Base-by-base conservation (phyloP, 345 rosid species). In the Arabis alpina region DNA sequence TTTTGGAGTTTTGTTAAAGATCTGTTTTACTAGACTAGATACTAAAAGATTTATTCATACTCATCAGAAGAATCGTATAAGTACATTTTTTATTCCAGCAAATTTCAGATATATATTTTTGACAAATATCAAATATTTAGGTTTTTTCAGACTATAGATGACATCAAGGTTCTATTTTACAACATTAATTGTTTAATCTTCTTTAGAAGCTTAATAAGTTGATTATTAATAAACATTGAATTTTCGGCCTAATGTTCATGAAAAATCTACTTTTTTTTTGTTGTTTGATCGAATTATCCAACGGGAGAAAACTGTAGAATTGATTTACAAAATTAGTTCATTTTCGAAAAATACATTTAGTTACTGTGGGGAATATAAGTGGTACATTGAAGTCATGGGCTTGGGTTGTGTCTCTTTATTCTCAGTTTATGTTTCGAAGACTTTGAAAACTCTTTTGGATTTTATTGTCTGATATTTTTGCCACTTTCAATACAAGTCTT, bases 401-500 rank as follows among this genome's bases (percentile, higher is more conserved):
- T 60, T 19, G 19, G 32, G 40, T 43, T 67, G 23, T 67, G 27
- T 65, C 15, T 57, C 27, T 27, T 34, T 28, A 60, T 61, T 52
- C 43, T 44, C 34, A 36, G 59, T 60, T 59, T 70, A 39, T 37
- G 73, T 69, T 69, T 47, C 13, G 41, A 36, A 10, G 77, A 74
- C 73, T 74, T 68, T 61, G 79, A 75, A 61, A 75, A 68, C 79
- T 75, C 79, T 54, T 61, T 75, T 68, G 74, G 69, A 54, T 75
- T 62, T 68, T 75, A 61, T 61, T 61, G 79, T 61, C 79, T 37
- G 52, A 48, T 47, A 53, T 53, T 1, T 61, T 75, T 76, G 64
- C 71, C 55, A 49, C 48, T 76, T 63, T 76, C 61, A 50, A 76
- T 64, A 69, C 36, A 45, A 63, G 79, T 48, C 71, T 30, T 56